Base-by-base conservation (phyloP, 805 yeast species). In the Sugiyamaella mastotermitis region DNA sequence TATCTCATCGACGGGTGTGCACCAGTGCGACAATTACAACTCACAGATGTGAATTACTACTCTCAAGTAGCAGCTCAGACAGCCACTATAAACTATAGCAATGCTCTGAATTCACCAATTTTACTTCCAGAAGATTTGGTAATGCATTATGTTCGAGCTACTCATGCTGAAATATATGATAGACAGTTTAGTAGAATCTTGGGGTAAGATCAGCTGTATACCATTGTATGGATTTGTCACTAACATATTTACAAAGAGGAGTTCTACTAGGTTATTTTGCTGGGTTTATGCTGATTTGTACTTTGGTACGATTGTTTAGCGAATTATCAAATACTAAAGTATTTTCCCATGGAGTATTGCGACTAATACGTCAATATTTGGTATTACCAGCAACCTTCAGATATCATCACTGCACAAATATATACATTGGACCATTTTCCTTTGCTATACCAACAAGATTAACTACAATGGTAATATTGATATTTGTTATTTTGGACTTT, bases 401-500 rank as follows among this genome's bases (percentile, higher is more conserved):
- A 14, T 28, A 31, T 13, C 31, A 23, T 17, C 41, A 31, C 26
- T 19, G 34, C 3, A 23, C 22, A 15, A 19, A 31, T 23, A 2
- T 29, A 29, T 16, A 4, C 17, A 27, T 26, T 31, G 27, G 38
- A 25, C 11, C 22, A 11, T 19, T 43, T 11, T 16, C 13, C 15
- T 10, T 29, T 8, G 36, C 40, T 26, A 34, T 46, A 17, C 42
- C 27, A 21, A 33, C 26, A 21, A 29, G 35, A 30, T 17, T 33
- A 10, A 35, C 36, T 3, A 43, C 64, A 1, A 19, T 60, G 4
- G 47, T 66, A 7, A 40, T 67, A 6, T n/a, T 40, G 7, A 57
- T 52, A 2, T 68, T 60, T 46, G 33, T 56, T 4, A 37, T 43
- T 2, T 37, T 68, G 26, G 51, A 63, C 34, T 26, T 57, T 6